These are phyloP conservation scores for Mariannaea sp. DNA, from an alignment of 2,329 filamentous ascomycete genomes.

Conservation along the genomic window DNA sequence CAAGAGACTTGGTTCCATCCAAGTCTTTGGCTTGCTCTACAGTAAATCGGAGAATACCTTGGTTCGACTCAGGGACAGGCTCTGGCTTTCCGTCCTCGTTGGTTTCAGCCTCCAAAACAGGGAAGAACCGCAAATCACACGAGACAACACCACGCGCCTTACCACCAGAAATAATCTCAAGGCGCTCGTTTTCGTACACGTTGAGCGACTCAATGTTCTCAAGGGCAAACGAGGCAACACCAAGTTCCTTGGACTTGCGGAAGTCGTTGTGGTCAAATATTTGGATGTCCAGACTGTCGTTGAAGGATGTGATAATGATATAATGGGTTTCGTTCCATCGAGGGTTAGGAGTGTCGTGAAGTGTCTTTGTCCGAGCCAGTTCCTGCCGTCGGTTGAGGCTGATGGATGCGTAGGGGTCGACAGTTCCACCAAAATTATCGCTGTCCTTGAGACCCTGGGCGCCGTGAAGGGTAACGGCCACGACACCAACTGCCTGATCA, in stretches of 20 bases:
- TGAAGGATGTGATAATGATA: slow-evolving; percentile 89
- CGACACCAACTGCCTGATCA: slow-evolving; percentile 92
- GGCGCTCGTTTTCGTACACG: slow-evolving; percentile 80
- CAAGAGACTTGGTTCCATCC: slow-evolving; percentile 87
- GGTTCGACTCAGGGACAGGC: slow-evolving; percentile 85
- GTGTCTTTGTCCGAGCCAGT: slow-evolving; percentile 85
- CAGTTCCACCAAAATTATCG: slow-evolving; percentile 89
- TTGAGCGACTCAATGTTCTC: slow-evolving; percentile 78
- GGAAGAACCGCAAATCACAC: slow-evolving; percentile 92
- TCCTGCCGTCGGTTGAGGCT: slow-evolving; percentile 83
- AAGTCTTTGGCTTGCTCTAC: slow-evolving; percentile 97
- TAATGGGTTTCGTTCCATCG: slow-evolving; percentile 98
- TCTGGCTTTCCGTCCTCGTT: slow-evolving; percentile 77
- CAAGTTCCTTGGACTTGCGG: slow-evolving; percentile 95
- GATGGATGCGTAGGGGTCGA: slow-evolving; percentile 86
- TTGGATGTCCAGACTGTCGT: slow-evolving; percentile 82
- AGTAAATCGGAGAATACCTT: slow-evolving; percentile 91
- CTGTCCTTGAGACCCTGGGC: slow-evolving; percentile 92
- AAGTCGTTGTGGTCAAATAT: slow-evolving; percentile 94
- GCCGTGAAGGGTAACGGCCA: slow-evolving; percentile 89
- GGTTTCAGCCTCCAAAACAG: slow-evolving; percentile 75
- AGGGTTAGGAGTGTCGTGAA: slow-evolving; percentile 83
- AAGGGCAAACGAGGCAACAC: slow-evolving; percentile 81
- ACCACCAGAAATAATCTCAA: slow-evolving; percentile 85
- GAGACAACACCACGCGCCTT: slow-evolving; percentile 80